phyloP scores from a whole-genome alignment of 169 alveolate species.

The Plasmodium blacklocki region DNA sequence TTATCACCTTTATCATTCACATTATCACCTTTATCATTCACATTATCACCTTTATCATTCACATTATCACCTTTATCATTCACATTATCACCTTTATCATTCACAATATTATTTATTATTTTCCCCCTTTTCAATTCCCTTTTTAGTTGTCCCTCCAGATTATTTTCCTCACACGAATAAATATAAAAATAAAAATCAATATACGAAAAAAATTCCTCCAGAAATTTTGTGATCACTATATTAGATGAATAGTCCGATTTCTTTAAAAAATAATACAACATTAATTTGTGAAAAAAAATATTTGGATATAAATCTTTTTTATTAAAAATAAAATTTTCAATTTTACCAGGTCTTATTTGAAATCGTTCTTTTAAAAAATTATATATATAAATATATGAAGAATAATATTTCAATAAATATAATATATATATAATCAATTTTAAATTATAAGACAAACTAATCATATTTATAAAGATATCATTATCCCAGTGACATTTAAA shows the following conservation, averaged over 20 bases:
- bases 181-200: slow-evolving; percentile 55
- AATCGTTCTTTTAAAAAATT: slow-evolving; percentile 32
- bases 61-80: not conserved
- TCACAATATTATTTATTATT: not conserved
- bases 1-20: not conserved
- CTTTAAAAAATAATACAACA: slow-evolving; percentile 43
- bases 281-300: slow-evolving; percentile 30
- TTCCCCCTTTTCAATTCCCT: not conserved
- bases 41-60: not conserved
- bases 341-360: slow-evolving; percentile 19
- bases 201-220: slow-evolving; percentile 30
- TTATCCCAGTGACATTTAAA: slow-evolving; percentile 61
- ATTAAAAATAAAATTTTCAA: not conserved
- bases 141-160: not conserved
- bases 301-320: slow-evolving; percentile 6
- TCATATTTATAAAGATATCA: slow-evolving; percentile 6
- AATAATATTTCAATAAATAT: slow-evolving; percentile 40
- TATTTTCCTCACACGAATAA: not conserved
- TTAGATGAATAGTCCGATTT: slow-evolving; percentile 55
- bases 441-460: slow-evolving; percentile 46
- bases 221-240: slow-evolving; percentile 23
- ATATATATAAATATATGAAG: slow-evolving; percentile 40
- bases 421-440: slow-evolving; percentile 51
- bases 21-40: not conserved
- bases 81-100: not conserved